Conservation (phyloP, 1,284 basidiomycete species). For the Grifola frondosa region DNA sequence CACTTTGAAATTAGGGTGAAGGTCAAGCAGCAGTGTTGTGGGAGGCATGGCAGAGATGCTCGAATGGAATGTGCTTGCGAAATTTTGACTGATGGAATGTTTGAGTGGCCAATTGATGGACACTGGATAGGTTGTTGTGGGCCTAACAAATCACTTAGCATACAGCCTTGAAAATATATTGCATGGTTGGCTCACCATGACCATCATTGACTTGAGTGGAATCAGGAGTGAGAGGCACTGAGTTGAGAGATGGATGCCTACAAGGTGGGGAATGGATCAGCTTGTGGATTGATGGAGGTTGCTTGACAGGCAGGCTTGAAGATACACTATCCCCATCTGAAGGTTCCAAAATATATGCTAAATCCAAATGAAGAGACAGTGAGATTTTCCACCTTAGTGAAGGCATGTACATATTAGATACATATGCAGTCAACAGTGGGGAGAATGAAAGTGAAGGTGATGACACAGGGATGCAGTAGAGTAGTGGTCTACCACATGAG, state of each 20-base stretch:
- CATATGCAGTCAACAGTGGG: conserved; percentile 8
- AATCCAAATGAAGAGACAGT: conserved; percentile 22
- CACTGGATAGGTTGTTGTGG: too few species aligned
- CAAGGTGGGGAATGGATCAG: conserved; percentile 20
- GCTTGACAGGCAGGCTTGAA: conserved; percentile 20
- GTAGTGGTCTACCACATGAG: too few species aligned
- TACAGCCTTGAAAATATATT: neutral
- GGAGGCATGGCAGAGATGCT: conserved; percentile 40
- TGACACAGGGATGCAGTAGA: too few species aligned
- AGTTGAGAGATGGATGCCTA: conserved; percentile 26
- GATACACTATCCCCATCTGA: conserved; percentile 19
- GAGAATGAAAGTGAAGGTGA: conserved; percentile 21
- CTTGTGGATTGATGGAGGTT: conserved; percentile 30
- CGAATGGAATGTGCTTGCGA: conserved; percentile 54
- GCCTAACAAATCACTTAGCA: too few species aligned
- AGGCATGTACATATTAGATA: conserved; percentile 8
- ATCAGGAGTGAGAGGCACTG: conserved; percentile 31
- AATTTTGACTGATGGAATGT: conserved; percentile 54
- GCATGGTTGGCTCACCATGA: conserved; percentile 14
- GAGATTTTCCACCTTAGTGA: conserved; percentile 23
- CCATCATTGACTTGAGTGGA: conserved; percentile 26
- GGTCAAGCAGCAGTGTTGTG: conserved; percentile 54
- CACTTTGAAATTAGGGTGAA: conserved; percentile 53
- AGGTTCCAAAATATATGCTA: conserved; percentile 19
- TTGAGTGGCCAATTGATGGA: conserved; percentile 57